Conservation (phyloP, 352 stramenopile genomes). For the Saprolegnia diclina region DNA sequence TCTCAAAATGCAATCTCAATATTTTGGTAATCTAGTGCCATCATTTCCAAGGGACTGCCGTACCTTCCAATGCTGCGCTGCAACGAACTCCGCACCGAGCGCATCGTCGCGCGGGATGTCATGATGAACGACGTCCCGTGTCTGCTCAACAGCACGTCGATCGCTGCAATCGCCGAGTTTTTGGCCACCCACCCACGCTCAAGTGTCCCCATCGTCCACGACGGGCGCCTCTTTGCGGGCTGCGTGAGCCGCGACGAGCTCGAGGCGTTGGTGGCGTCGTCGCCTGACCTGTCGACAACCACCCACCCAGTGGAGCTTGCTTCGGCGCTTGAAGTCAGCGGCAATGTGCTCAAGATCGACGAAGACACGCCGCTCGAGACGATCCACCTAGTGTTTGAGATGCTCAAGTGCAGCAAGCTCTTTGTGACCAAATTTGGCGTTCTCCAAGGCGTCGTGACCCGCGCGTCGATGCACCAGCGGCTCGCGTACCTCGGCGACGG, state of each 20-base stretch:
- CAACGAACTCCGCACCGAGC: slow-evolving; percentile 34
- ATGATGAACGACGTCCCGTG: slow-evolving; percentile 67
- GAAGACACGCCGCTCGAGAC: slow-evolving; percentile 67
- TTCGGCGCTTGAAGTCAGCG: slow-evolving; percentile 62
- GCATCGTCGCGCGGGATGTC: slow-evolving; percentile 51
- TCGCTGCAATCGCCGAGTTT: slow-evolving; percentile 61
- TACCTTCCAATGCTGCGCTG: slow-evolving; percentile 82
- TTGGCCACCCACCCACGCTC: slow-evolving; percentile 62
- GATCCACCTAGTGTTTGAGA: slow-evolving; percentile 88
- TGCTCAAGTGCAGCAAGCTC: slow-evolving; percentile 82
- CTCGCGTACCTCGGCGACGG: slow-evolving; percentile 35
- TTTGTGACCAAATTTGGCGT: slow-evolving; percentile 84
- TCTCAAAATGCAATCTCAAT: slow-evolving; percentile 25
- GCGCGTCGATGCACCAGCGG: slow-evolving; percentile 39
- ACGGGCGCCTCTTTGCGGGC: slow-evolving; percentile 65
- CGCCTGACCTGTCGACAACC: slow-evolving; percentile 39
- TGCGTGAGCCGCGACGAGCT: slow-evolving; percentile 46
- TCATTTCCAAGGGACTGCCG: slow-evolving; percentile 43
- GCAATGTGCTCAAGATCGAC: slow-evolving; percentile 70
- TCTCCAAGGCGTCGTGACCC: slow-evolving; percentile 73
- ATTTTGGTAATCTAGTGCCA: slow-evolving; percentile 10
- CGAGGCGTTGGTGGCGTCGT: not conserved
- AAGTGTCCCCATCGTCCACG: slow-evolving; percentile 64
- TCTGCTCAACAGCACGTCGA: slow-evolving; percentile 62
- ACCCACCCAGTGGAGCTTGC: slow-evolving; percentile 53